Evolutionary conservation across 2,329 filamentous ascomycete species (phyloP), one percentile per base, ranked within the genome.

Genomic region (Trichoderma breve): DNA sequence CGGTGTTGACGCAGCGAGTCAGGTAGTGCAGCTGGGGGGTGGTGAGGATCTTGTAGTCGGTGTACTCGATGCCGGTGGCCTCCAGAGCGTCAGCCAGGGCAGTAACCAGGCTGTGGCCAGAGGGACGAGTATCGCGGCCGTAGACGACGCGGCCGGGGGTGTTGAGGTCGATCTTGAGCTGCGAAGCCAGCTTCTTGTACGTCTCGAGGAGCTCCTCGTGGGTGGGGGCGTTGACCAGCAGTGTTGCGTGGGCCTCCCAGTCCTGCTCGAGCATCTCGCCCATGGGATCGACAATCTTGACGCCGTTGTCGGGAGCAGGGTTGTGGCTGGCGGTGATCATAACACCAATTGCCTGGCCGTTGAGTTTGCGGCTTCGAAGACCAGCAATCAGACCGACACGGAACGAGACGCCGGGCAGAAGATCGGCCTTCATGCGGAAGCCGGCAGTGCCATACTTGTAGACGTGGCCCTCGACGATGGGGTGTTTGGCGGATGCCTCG

Each of bases 1-100:
- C 89, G 1, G 95, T 98, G 84, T 99, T 99, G 83, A 94, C 89
- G 82, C 95, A 97, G 75, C 96, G 93, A 36, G 95, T 95, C 75
- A 98, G 87, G 83, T 99, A 99, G 85, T 99, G 96, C 72, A 99
- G 88, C 84, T 98, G 96, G n/a, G 96, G 96, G 4, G 96, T 99
- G 14, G 96, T 98, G 78, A 98, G 86, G 80, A 95, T 91, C 83
- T 95, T 96, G 84, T 91, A 95, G 85, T 98, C 95, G 79, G 90
- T 90, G 79, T 89, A 91, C 73, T 93, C 89, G 70, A 92, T 90
- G 71, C 89, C 88, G 61, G 92, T 91, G 66, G 93, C 93, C 73
- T 91, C 90, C 74, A 98, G 86, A 21, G 93, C 93, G 78, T 93
- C 92, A 72, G 91, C 88, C 64, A 98, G 88, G 73, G 95, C 93